Percentiles rank a stretch among this genome's conserved stretches.
phyloP scores from a whole-genome alignment of 495 filamentous ascomycete genomes.

The Aspergillus cristatus region DNA sequence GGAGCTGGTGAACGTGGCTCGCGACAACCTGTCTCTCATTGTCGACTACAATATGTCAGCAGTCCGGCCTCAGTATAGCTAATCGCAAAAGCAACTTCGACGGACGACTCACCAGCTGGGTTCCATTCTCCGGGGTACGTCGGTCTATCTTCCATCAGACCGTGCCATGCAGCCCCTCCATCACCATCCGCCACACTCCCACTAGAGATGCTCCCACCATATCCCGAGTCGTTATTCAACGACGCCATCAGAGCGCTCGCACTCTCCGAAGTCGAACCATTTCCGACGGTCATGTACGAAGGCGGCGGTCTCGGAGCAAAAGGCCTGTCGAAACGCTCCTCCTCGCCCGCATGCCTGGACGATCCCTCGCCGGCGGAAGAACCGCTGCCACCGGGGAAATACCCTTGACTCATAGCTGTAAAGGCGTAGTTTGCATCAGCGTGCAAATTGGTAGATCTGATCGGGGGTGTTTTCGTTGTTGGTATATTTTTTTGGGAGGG shows the following conservation, averaged over 20 bases:
- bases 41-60: constrained; percentile 35
- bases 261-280: constrained; percentile 68
- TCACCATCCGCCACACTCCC: constrained; percentile 41
- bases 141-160: constrained; percentile 57
- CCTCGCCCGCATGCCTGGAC: constrained; percentile 23
- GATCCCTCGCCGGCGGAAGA: constrained; percentile 30
- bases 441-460: constrained; percentile 1
- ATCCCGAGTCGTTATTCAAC: constrained; percentile 81
- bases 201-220: constrained; percentile 64
- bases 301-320: constrained; percentile 37
- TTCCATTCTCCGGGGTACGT: constrained; percentile 44
- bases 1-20: constrained; percentile 63
- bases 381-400: constrained; percentile 41
- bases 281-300: constrained; percentile 80
- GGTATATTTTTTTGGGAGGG: no score
- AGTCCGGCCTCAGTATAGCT: no score
- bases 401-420: constrained; percentile 64
- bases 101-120: constrained; percentile 24
- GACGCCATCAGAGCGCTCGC: constrained; percentile 57
- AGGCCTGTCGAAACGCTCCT: constrained; percentile 20
- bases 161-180: constrained; percentile 39
- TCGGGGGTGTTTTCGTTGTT: not conserved
- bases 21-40: constrained; percentile 52
- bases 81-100: no score
- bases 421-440: constrained; percentile 7